A percentile compares a stretch with the other conserved stretches of the same genome.
These are phyloP conservation scores for Phytophthora sp. DNA, from an alignment of 352 stramenopile species.

Conservation along the genomic window DNA sequence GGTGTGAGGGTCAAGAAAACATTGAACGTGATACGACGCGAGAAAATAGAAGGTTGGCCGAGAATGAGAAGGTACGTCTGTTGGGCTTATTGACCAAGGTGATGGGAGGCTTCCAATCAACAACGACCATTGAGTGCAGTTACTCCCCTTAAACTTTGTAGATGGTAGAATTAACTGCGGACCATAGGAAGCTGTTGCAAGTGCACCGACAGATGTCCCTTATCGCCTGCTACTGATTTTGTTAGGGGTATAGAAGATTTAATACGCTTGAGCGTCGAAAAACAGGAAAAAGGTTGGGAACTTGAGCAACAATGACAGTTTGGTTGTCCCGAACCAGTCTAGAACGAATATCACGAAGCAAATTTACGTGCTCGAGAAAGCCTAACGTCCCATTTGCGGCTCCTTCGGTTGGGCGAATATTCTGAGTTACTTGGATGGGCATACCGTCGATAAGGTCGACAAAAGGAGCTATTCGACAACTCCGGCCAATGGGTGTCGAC, in stretches of 20 bases:
- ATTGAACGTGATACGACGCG: too few species aligned
- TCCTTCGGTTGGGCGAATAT: background rate
- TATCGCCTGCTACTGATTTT: too few species aligned
- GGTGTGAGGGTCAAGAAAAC: too few species aligned
- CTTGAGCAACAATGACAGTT: background rate
- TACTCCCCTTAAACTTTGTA: slow-evolving; percentile 37
- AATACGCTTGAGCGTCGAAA: slow-evolving; percentile 5
- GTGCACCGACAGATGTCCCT: too few species aligned
- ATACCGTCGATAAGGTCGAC: slow-evolving; percentile 12
- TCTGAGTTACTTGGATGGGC: slow-evolving; percentile 14
- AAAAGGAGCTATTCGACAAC: slow-evolving; percentile 8
- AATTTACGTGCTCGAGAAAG: background rate
- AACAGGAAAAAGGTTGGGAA: slow-evolving; percentile 7
- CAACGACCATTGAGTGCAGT: slow-evolving; percentile 20
- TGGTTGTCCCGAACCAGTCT: slow-evolving; percentile 8
- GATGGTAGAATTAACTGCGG: slow-evolving; percentile 3
- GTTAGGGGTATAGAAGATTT: too few species aligned
- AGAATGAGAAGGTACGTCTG: slow-evolving; percentile 3
- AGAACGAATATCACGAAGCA: background rate
- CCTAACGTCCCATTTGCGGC: slow-evolving; percentile 6
- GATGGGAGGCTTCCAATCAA: background rate
- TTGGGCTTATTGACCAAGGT: background rate
- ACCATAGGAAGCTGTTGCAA: too few species aligned
- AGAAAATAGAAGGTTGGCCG: too few species aligned
- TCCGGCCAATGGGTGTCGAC: background rate